Evolutionary conservation across 768 basidiomycete genomes (phyloP).

Genomic region (Amyloporia xantha): DNA sequence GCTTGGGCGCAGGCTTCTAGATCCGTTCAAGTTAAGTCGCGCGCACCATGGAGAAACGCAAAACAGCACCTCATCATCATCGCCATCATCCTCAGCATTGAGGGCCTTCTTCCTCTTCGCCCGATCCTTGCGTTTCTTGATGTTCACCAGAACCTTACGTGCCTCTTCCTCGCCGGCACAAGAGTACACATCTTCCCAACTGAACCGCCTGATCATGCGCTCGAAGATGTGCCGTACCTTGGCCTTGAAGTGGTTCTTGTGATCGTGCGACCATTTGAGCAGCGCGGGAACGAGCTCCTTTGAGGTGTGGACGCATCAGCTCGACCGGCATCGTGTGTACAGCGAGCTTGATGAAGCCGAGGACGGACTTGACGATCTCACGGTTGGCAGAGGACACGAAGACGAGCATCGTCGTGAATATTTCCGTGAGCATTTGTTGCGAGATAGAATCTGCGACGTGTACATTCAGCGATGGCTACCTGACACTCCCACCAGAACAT

Average conservation of each 20-base stretch:
- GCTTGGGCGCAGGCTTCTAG: slow-evolving; percentile 34
- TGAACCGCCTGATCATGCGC: slow-evolving; percentile 87
- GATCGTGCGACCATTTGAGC: slow-evolving; percentile 90
- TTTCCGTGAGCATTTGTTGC: slow-evolving; percentile 68
- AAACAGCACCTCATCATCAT: slow-evolving; percentile 36
- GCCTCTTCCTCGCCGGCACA: slow-evolving; percentile 74
- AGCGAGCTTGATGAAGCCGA: slow-evolving; percentile 91
- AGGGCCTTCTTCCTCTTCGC: slow-evolving; percentile 81
- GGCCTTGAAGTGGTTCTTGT: slow-evolving; percentile 97
- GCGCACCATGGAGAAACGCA: slow-evolving; percentile 2
- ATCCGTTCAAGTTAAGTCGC: not conserved
- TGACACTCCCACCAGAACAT: slow-evolving; percentile 8
- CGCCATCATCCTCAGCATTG: slow-evolving; percentile 49
- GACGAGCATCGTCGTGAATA: slow-evolving; percentile 79
- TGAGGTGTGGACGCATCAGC: slow-evolving; percentile 72
- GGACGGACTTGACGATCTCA: slow-evolving; percentile 94
- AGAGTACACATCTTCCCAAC: slow-evolving; percentile 76
- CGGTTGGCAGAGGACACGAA: slow-evolving; percentile 93
- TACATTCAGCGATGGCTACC: not conserved
- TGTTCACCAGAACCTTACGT: slow-evolving; percentile 84
- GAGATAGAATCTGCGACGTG: slow-evolving; percentile 63
- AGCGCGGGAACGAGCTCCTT: slow-evolving; percentile 75
- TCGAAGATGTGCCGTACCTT: slow-evolving; percentile 98
- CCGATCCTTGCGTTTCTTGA: slow-evolving; percentile 91
- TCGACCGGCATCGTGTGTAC: slow-evolving; percentile 77